Evolutionary conservation across 2,329 filamentous ascomycete genomes (phyloP).

Genomic region (Immersiporthe knoxdaviesiana): DNA sequence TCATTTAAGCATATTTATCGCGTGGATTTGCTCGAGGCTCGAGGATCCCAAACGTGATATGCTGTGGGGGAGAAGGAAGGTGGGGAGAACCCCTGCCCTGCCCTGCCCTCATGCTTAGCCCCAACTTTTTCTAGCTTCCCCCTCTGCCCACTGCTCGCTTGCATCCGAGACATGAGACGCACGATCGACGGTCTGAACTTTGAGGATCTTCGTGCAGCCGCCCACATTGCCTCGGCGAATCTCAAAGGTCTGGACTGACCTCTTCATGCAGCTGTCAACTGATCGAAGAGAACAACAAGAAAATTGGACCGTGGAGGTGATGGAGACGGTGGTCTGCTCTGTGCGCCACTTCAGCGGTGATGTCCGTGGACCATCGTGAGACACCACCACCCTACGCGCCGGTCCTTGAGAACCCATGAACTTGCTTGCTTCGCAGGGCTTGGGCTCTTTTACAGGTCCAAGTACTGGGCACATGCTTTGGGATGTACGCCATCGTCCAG

Average conservation of each 20-base stretch:
- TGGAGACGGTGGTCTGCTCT: not conserved
- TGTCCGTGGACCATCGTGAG: not conserved
- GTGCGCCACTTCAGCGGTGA: not conserved
- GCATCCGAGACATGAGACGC: conserved; percentile 21
- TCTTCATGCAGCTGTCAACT: not conserved
- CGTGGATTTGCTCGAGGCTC: conserved; percentile 10
- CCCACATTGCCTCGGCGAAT: not conserved
- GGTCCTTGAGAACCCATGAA: not conserved
- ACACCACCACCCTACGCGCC: not conserved
- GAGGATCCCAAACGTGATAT: not conserved
- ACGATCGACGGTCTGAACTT: conserved; percentile 28
- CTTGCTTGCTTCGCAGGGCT: not conserved
- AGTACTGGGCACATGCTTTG: not conserved
- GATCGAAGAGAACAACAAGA: not conserved
- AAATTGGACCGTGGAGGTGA: not conserved
- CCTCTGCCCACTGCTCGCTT: not conserved
- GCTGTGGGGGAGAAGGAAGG: not conserved
- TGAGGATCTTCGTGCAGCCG: conserved; percentile 11
- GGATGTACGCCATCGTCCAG: not conserved
- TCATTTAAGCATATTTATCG: conserved; percentile 2
- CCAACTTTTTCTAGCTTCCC: not conserved
- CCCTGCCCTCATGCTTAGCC: not conserved
- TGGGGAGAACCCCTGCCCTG: too few relatives aligned
- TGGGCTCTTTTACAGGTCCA: not conserved
- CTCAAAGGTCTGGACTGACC: conserved; percentile 4